Percentiles rank a stretch among this genome's conserved stretches.
Evolutionary conservation across 768 basidiomycete genomes (phyloP).

Genomic region (Pleurotus tuber-regium): DNA sequence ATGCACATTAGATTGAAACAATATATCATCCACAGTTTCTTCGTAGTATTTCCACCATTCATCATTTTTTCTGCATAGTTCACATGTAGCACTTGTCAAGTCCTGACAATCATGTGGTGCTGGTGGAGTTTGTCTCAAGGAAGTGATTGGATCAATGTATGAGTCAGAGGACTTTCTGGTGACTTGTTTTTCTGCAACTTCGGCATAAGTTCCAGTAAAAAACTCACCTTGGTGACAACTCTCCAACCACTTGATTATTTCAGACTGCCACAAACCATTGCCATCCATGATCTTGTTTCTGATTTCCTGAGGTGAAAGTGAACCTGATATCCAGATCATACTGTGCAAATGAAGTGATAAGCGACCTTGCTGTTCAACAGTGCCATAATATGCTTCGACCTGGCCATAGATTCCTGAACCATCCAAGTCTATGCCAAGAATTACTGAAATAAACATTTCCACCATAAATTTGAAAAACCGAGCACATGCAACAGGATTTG

Average conservation of each 20-base stretch:
- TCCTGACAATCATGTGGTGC: conserved; percentile 13
- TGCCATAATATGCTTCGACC: conserved; percentile 33
- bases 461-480: conserved; percentile 32
- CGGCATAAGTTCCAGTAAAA: conserved; percentile 20
- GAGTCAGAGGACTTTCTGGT: neutral
- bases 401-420: conserved; percentile 26
- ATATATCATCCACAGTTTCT: conserved; percentile 23
- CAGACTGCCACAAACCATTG: conserved; percentile 6
- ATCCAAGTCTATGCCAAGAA: conserved; percentile 19
- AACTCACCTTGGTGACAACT: conserved; percentile 26
- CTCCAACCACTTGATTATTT: conserved; percentile 24
- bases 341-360: conserved; percentile 34
- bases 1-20: conserved; percentile 11
- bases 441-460: conserved; percentile 26
- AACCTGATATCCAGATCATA: conserved; percentile 31
- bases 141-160: conserved; percentile 22
- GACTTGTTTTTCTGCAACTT: conserved; percentile 15
- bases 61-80: neutral
- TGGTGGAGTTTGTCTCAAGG: conserved; percentile 20
- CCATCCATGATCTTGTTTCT: conserved; percentile 18
- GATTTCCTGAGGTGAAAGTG: conserved; percentile 27
- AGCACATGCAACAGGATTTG: conserved; percentile 27
- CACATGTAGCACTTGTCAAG: conserved; percentile 8
- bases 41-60: conserved; percentile 20
- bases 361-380: conserved; percentile 37